Base-by-base conservation (phyloP, 2,329 filamentous ascomycete species). In the Fusarium euwallaceae region DNA sequence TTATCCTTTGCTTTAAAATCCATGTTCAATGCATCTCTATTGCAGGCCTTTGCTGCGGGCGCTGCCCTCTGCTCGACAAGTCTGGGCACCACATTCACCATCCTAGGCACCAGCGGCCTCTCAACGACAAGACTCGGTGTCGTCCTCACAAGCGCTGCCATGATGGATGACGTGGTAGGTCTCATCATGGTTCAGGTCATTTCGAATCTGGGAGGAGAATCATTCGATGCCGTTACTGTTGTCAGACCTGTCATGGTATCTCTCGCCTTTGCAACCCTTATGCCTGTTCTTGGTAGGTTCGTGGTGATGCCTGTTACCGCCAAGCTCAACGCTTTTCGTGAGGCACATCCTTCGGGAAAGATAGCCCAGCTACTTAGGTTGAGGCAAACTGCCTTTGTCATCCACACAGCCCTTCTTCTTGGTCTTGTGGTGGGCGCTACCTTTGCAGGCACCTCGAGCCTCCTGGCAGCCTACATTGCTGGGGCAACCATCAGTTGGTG, bases 91-190 rank as follows among this genome's bases (percentile, higher is more conserved):
- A 89, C 87, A 0, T 92, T 94, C 10, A 91, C 90, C 4, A 83
- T 89, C 6, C 81, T 88, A 0, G 79, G 82, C 14, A 80, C 84
- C 0, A 86, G 85, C 24, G 86, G 86, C 0, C 81, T 87, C 4
- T 80, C 79, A 2, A 51, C 43, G 12, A 45, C 43, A 45, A 82
- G 87, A 9, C 78, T 89, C 6, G 87, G 94, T 84, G 66, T 90
- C 83, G 89, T 97, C 0, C 86, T 95, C 1, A 89, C 90, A 3
- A 92, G 89, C 68, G 93, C 93, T 1, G 94, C 94, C 0, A 94
- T 97, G 89, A 89, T 97, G 83, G 94, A 97, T 79, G 94, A 97
- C 82, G 91, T 96, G 0, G 88, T 94, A 2, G 93, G 93, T 0
- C 83, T 96, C 11, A 89, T 95, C 9, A 93, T 96, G 89, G 92